Conservation (phyloP, 176 grass and related monocot species). For the Carex cristatella region DNA sequence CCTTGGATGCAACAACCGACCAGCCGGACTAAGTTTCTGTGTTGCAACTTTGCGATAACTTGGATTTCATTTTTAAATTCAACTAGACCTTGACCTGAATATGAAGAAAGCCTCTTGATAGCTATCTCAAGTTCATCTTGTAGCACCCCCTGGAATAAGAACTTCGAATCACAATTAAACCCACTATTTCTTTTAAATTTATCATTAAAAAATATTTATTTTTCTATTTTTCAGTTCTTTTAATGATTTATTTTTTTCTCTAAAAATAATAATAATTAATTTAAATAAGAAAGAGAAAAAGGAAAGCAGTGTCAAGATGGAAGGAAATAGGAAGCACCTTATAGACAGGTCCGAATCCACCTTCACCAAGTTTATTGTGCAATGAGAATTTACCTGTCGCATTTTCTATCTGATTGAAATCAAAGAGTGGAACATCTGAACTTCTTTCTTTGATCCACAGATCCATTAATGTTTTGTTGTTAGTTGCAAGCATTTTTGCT, state of each 20-base stretch:
- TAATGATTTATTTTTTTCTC: neutral
- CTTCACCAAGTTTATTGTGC: conserved; percentile 26
- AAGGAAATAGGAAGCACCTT: conserved; percentile 7
- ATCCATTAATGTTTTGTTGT: neutral
- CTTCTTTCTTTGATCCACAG: neutral
- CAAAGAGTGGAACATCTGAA: neutral
- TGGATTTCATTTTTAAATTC: conserved; percentile 28
- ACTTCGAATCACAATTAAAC: neutral
- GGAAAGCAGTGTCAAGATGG: neutral
- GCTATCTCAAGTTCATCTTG: conserved; percentile 16
- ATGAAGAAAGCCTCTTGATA: conserved; percentile 18
- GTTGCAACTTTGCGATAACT: conserved; percentile 25
- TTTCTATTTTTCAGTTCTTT: neutral
- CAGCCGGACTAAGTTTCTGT: conserved; percentile 25
- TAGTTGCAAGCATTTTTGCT: neutral
- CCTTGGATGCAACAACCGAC: conserved; percentile 19
- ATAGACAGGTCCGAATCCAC: conserved; percentile 23
- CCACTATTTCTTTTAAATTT: neutral
- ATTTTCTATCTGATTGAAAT: neutral
- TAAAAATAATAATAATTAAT: neutral
- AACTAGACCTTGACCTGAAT: conserved; percentile 14
- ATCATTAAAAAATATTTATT: neutral
- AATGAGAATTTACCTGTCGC: conserved; percentile 19
- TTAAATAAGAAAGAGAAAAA: neutral
- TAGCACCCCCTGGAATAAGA: neutral